These are phyloP conservation scores for Argentina anserina DNA, from an alignment of 306 rosid genomes.

Conservation along the genomic window DNA sequence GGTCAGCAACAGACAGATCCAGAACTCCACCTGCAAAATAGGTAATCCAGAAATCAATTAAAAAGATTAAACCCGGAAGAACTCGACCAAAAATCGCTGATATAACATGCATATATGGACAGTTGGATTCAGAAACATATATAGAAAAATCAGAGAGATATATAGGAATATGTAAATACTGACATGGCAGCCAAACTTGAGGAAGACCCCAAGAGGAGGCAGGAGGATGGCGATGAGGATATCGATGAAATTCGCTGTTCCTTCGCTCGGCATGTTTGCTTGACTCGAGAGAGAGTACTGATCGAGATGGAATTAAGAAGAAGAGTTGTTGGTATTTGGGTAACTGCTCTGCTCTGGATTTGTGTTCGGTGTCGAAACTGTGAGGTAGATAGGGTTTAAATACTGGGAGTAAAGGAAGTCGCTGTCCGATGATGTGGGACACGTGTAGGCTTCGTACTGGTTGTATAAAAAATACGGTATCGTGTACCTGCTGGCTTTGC, in stretches of 20 bases:
- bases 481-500: constrained; percentile 1
- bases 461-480: background rate
- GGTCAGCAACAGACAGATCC: constrained; percentile 80
- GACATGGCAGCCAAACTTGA: constrained; percentile 74
- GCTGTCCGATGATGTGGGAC: background rate
- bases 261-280: constrained; percentile 33
- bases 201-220: constrained; percentile 92
- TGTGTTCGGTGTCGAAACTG: background rate
- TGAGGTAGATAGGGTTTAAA: background rate
- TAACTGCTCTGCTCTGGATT: constrained; percentile 1
- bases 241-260: constrained; percentile 56
- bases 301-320: background rate
- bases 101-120: background rate
- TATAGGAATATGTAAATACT: background rate
- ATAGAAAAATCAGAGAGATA: background rate
- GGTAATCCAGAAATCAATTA: background rate
- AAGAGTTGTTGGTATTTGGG: background rate
- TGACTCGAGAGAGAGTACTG: background rate
- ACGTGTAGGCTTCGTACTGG: constrained; percentile 1
- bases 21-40: constrained; percentile 57
- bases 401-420: background rate
- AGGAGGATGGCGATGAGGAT: constrained; percentile 68
- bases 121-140: background rate
- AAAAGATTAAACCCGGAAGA: background rate
- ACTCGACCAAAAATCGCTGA: background rate